Evolutionary conservation across 2,329 filamentous ascomycete genomes (phyloP).

Genomic region (Ceratocystis alfenasii): DNA sequence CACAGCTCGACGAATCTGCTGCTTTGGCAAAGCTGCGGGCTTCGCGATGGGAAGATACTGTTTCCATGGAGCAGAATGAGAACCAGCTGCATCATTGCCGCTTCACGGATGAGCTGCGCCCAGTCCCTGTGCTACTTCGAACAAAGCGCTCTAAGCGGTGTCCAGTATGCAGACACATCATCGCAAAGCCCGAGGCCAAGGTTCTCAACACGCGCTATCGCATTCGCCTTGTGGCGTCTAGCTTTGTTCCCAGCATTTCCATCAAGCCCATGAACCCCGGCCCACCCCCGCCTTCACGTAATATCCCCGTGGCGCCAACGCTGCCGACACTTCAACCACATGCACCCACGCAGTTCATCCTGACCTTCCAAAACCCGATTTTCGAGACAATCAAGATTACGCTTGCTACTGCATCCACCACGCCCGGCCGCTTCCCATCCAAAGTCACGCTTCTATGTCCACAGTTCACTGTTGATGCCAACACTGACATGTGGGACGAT

Average conservation of each 20-base stretch:
- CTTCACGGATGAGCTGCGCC: conserved; percentile 64
- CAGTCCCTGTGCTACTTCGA: conserved; percentile 68
- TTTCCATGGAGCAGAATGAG: conserved; percentile 38
- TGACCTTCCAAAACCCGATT: conserved; percentile 86
- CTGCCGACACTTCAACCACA: conserved; percentile 40
- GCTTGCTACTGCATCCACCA: conserved; percentile 69
- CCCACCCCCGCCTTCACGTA: conserved; percentile 21
- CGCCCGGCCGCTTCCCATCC: conserved; percentile 62
- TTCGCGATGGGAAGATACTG: conserved; percentile 53
- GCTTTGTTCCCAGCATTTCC: conserved; percentile 73
- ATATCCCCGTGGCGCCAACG: conserved; percentile 23
- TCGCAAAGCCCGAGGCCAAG: conserved; percentile 88
- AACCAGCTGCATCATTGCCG: conserved; percentile 41
- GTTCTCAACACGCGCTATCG: conserved; percentile 80
- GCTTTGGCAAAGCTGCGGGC: conserved; percentile 48
- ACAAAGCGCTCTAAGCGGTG: conserved; percentile 93
- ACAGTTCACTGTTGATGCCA: conserved; percentile 85
- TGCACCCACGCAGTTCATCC: conserved; percentile 61
- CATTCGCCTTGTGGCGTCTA: conserved; percentile 78
- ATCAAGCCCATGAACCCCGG: conserved; percentile 47
- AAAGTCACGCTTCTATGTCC: conserved; percentile 88
- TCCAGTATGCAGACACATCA: conserved; percentile 82
- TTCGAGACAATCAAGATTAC: conserved; percentile 84
- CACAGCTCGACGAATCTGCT: conserved; percentile 48
- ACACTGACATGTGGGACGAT: conserved; percentile 80